Base-by-base conservation (phyloP, 148 eudicot genomes). In the Rhododendron molle region DNA sequence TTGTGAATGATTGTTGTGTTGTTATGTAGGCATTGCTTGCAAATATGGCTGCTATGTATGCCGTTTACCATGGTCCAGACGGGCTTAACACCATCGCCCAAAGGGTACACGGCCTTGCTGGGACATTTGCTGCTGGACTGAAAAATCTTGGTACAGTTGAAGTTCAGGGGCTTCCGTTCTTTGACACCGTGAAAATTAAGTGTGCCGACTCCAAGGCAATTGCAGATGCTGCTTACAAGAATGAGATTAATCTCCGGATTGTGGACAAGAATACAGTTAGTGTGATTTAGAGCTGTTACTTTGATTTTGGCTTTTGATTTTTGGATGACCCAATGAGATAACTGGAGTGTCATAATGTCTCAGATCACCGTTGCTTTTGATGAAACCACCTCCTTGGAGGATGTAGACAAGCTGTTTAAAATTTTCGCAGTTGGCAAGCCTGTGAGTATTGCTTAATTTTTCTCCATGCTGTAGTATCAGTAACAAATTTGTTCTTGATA, bases 41-140 rank as follows among this genome's bases (percentile, higher is more conserved):
- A 85, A 96, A 96, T 90, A 96, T 96, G 99, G 98, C 99, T 91
- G 99, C 96, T 21, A 96, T 96, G 99, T 96, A 91, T 90, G 96
- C 97, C 83, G 95, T 96, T 80, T 96, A 96, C 86, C 99, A 96
- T 90, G 99, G 99, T 82, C 99, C 99, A 54, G 97, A 96, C 86
- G 98, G 99, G 83, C 98, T 96, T 34, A 95, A 96, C 89, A 88
- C 93, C 89, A 96, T 96, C 83, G 99, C 92, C 38, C 93, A 96
- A 86, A 90, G 99, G 88, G 99, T 93, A 71, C 99, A 96, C 76
- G 98, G 98, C 85, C 95, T 96, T 86, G 98, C 99, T 86, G 96
- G 92, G 73, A 90, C 94, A 81, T 91, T 96, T 82, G 97, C 98
- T 73, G 93, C 94, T 90, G 99, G 99, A 36, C 78, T 95, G 83